Base-by-base conservation (phyloP, 352 stramenopile species). In the Aphanomyces stellatus region DNA sequence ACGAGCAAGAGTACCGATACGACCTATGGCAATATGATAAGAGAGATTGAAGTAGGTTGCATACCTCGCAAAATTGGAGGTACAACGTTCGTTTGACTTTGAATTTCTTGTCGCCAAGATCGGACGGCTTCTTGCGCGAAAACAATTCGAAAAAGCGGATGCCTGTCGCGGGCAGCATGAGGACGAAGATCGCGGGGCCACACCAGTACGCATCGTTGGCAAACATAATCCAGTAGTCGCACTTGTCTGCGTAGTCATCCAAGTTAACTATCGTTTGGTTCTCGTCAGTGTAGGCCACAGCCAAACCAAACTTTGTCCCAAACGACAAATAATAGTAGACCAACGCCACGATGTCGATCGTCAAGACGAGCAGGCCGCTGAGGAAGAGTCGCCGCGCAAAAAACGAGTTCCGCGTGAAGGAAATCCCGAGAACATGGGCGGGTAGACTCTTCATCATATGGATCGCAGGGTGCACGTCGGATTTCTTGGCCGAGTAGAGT, bases 81-180 rank as follows among this genome's bases (percentile, higher is more conserved):
- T 77, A 90, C 46, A 88, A 75, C 0, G 82, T 91, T 57, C 84
- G 81, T 70, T 88, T 93, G 62, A 93, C 81, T 55, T 93, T 90
- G 22, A 67, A 67, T 24, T 67, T 67, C 24, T 57, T 51, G 24
- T 67, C 35, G 6, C 40, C 13, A 37, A 90, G 71, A 61, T 87
- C 75, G 65, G 88, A 76, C n/a, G 79, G 79, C 31, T 84, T 70
- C 69, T 92, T 80, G 34, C 84, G 72, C 51, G 81, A 71, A 67
- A 92, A 93, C 0, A 83, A 80, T 55, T 93, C 84, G 51, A 91
- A 93, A 4, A 83, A 28, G 22, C 78, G 41, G 2, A 88, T 59
- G 24, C 84, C 84, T 0, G 82, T 88, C 0, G 82, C 82, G 5
- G 84, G 82, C 0, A 93, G 73, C 0, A 77, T 81, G 33, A 93